These are phyloP conservation scores for Rosa rugosa DNA, from an alignment of 306 rosid genomes.

Conservation along the genomic window DNA sequence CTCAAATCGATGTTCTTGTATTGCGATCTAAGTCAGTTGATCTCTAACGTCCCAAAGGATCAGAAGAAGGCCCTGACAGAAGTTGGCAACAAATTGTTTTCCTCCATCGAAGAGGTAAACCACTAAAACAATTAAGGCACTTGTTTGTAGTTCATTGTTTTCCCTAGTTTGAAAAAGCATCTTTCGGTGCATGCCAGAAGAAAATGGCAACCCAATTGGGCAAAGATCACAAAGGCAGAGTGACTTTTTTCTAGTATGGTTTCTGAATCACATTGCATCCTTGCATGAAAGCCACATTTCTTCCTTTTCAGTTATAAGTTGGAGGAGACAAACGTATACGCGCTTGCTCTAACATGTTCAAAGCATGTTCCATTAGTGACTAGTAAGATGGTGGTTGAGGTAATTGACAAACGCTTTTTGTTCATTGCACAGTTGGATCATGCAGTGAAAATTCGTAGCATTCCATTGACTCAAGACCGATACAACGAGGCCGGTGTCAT, in stretches of 20 bases:
- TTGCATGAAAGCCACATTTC: neutral
- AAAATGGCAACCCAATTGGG: neutral
- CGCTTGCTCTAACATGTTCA: neutral
- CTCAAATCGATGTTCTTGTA: slow-evolving; percentile 25
- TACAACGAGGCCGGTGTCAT: slow-evolving; percentile 15
- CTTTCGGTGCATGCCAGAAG: neutral
- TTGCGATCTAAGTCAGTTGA: slow-evolving; percentile 23
- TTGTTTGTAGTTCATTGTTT: neutral
- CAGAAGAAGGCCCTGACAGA: slow-evolving; percentile 20
- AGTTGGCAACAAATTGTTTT: slow-evolving; percentile 19
- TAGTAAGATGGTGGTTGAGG: neutral
- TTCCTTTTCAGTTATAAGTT: neutral
- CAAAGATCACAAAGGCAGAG: neutral
- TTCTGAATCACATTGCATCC: neutral
- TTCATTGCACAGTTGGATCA: slow-evolving; percentile 6
- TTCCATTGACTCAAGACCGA: slow-evolving; percentile 16
- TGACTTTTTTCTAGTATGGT: neutral
- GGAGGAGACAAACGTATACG: neutral
- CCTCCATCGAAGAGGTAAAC: slow-evolving; percentile 26
- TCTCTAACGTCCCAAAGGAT: slow-evolving; percentile 16
- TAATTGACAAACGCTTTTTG: neutral
- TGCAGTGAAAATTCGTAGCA: slow-evolving; percentile 16
- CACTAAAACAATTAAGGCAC: neutral
- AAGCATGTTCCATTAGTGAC: neutral
- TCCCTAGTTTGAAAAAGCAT: neutral